A percentile compares a stretch with the other conserved stretches of the same genome.
These are phyloP conservation scores for Begonia fuchsioides DNA, from an alignment of 306 rosid species.

Conservation along the genomic window DNA sequence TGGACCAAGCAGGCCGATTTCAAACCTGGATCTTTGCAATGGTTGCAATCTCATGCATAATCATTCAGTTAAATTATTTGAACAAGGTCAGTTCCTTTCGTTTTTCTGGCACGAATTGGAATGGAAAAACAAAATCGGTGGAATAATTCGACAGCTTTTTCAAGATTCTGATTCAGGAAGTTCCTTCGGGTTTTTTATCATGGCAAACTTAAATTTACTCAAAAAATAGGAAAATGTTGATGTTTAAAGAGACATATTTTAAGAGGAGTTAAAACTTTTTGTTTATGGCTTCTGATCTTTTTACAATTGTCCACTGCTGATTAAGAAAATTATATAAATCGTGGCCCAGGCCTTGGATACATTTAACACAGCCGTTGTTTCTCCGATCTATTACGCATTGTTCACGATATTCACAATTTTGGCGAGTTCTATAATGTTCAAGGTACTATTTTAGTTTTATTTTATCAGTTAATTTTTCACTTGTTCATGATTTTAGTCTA, in stretches of 20 bases:
- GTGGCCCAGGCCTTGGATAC: slow-evolving; percentile 71
- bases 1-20: slow-evolving; percentile 44
- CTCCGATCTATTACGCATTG: slow-evolving; percentile 82
- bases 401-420: slow-evolving; percentile 80
- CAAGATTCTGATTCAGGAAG: no score
- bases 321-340: slow-evolving; percentile 1
- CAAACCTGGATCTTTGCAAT: slow-evolving; percentile 77
- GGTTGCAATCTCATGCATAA: slow-evolving; percentile 61
- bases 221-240: not conserved
- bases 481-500: not conserved
- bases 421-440: slow-evolving; percentile 86
- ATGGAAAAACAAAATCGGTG: no score
- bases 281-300: not conserved
- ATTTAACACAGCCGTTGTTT: slow-evolving; percentile 73
- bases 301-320: not conserved
- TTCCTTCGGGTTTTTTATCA: not conserved
- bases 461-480: not conserved
- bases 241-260: no score
- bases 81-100: slow-evolving; percentile 46
- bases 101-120: not conserved
- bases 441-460: slow-evolving; percentile 28
- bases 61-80: slow-evolving; percentile 60
- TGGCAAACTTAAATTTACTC: not conserved
- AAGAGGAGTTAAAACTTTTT: not conserved
- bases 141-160: no score